Percentiles rank a stretch among this genome's conserved stretches.
phyloP scores from a whole-genome alignment of 352 stramenopile genomes.

The Pythium apleroticum region DNA sequence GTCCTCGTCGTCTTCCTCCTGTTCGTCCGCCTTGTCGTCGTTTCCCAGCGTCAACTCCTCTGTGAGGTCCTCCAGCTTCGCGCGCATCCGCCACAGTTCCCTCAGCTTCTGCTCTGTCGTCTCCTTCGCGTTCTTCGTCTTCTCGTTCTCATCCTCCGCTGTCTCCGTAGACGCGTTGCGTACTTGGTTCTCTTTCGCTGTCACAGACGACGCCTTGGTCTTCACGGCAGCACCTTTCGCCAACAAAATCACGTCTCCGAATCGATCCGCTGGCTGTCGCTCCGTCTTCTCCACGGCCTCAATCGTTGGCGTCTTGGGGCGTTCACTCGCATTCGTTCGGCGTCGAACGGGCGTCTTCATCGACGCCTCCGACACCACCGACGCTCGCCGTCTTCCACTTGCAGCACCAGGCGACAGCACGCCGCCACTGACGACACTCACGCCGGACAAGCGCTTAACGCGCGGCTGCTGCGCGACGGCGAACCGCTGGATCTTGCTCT shows the following conservation, averaged over 20 bases:
- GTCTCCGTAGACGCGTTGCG: background rate
- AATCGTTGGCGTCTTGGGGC: background rate
- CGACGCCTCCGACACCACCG: background rate
- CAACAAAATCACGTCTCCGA: constrained; percentile 44
- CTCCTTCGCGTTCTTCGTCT: background rate
- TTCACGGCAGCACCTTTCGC: background rate
- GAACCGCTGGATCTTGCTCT: constrained; percentile 49
- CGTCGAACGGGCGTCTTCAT: background rate
- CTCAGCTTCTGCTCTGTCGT: constrained; percentile 14
- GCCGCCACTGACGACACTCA: background rate
- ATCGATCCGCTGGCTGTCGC: constrained; percentile 29
- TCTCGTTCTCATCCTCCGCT: background rate
- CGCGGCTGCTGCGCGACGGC: constrained; percentile 14
- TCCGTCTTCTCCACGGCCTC: background rate
- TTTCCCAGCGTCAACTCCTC: constrained; percentile 7
- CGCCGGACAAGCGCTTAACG: background rate
- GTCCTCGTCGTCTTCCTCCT: constrained; percentile 1
- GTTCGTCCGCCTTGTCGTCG: background rate
- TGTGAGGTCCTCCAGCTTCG: constrained; percentile 12
- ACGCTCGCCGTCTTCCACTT: background rate
- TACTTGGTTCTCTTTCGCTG: constrained; percentile 15
- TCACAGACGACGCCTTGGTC: background rate
- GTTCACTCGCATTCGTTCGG: background rate
- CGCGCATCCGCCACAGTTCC: constrained; percentile 10
- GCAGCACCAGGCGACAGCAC: background rate